A percentile compares a stretch with the other conserved stretches of the same genome.
phyloP scores from a whole-genome alignment of 2,329 filamentous ascomycete genomes.

The Fusarium marasasianum region DNA sequence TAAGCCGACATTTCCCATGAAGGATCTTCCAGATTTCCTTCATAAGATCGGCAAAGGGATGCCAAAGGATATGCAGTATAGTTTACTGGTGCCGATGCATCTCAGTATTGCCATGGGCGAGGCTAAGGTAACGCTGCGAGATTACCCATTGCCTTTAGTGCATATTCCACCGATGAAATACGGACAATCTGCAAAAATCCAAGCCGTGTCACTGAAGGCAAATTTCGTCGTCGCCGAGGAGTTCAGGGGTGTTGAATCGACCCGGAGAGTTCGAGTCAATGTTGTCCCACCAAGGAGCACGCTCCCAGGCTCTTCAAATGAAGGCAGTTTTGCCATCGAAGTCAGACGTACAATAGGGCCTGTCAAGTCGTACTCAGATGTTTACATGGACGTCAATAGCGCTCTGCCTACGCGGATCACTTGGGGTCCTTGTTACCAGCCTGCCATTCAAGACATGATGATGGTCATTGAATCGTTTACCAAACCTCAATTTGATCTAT shows the following conservation, averaged over 20 bases:
- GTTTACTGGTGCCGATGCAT: constrained; percentile 88
- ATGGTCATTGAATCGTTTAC: constrained; percentile 98
- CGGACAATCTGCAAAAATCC: constrained; percentile 80
- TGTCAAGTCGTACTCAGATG: constrained; percentile 96
- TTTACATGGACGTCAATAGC: constrained; percentile 91
- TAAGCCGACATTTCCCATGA: constrained; percentile 89
- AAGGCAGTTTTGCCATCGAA: constrained; percentile 80
- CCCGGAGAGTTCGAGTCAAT: constrained; percentile 81
- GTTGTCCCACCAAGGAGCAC: constrained; percentile 76
- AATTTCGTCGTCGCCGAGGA: constrained; percentile 98
- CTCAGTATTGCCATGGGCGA: constrained; percentile 91
- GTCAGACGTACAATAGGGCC: constrained; percentile 91
- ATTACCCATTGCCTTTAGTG: constrained; percentile 91
- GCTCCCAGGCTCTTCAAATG: constrained; percentile 63
- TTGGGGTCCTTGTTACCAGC: constrained; percentile 97
- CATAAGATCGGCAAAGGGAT: constrained; percentile 96
- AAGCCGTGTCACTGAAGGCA: constrained; percentile 84
- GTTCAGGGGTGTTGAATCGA: constrained; percentile 82
- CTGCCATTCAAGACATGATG: constrained; percentile 99
- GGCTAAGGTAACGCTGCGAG: constrained; percentile 83
- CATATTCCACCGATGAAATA: constrained; percentile 87
- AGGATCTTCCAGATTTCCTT: constrained; percentile 84
- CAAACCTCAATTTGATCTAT: constrained; percentile 92
- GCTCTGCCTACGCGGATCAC: constrained; percentile 91
- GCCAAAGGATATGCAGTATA: constrained; percentile 89